A percentile compares a stretch with the other conserved stretches of the same genome.
Evolutionary conservation across 2,329 filamentous ascomycete genomes (phyloP).

Genomic region (Epichloe amarillans): DNA sequence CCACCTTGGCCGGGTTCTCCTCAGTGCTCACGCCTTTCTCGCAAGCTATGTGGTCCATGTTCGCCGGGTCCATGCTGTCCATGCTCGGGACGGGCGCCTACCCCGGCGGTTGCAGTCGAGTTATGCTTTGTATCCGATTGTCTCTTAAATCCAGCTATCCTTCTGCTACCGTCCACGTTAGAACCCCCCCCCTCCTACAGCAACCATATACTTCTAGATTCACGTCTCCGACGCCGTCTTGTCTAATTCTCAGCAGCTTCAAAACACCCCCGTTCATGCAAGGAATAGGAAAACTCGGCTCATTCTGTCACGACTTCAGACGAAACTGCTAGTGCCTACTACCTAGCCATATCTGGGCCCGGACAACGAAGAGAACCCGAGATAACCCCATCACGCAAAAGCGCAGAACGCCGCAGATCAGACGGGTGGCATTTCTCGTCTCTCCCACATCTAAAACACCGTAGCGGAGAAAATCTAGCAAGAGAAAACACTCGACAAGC

Average conservation of each 20-base stretch:
- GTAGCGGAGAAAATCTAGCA: background rate
- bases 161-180: background rate
- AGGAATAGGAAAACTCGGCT: background rate
- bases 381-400: background rate
- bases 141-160: background rate
- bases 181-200: background rate
- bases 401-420: background rate
- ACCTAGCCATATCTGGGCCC: background rate
- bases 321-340: background rate
- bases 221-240: constrained; percentile 3
- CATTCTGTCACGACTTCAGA: background rate
- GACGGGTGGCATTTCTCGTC: background rate
- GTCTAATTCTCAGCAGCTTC: constrained; percentile 1
- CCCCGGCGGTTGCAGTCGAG: constrained; percentile 1
- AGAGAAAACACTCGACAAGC: background rate
- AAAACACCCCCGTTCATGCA: background rate
- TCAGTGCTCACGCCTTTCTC: background rate
- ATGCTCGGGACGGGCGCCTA: background rate
- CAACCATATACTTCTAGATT: background rate
- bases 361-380: background rate
- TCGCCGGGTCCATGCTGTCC: background rate
- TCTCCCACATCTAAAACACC: background rate
- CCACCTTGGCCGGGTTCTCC: background rate
- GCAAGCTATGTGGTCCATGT: background rate
- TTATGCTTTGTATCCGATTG: background rate